Evolutionary conservation across 202 grass and related monocot species (phyloP).

Genomic region (Panicum hallii): DNA sequence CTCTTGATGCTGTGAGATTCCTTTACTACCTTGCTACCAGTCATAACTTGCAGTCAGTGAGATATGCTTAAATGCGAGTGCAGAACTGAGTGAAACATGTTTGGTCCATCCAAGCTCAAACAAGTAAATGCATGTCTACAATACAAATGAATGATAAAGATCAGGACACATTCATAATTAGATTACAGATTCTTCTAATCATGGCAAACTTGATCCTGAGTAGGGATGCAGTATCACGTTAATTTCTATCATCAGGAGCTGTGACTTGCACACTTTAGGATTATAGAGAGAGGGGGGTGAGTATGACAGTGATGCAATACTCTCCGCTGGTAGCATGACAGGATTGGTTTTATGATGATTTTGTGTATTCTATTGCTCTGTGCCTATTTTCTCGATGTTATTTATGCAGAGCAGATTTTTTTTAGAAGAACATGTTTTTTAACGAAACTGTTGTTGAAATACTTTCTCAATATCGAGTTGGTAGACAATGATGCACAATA

Average conservation of each 20-base stretch:
- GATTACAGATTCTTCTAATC: not conserved
- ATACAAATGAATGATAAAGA: not conserved
- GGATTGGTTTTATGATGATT: not conserved
- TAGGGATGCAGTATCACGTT: not conserved
- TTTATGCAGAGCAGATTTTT: not conserved
- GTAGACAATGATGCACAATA: not conserved
- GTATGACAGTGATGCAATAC: not conserved
- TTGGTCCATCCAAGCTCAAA: not conserved
- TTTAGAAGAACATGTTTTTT: not conserved
- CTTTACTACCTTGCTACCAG: not conserved
- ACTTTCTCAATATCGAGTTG: slow-evolving; percentile 5
- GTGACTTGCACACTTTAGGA: not conserved
- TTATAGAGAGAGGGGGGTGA: not conserved
- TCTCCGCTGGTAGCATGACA: not conserved
- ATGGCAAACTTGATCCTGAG: not conserved
- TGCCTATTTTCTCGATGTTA: not conserved
- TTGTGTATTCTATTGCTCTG: not conserved
- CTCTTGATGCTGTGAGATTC: slow-evolving; percentile 76
- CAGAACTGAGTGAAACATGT: not conserved
- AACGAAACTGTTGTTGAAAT: not conserved
- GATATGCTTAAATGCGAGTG: not conserved
- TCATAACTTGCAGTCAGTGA: not conserved
- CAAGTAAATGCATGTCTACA: not conserved
- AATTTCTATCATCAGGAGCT: not conserved
- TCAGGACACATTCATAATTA: not conserved